Evolutionary conservation across 106 monocot genomes (phyloP), one percentile per base, ranked within the genome.

Genomic region (Dendrobium huoshanense): DNA sequence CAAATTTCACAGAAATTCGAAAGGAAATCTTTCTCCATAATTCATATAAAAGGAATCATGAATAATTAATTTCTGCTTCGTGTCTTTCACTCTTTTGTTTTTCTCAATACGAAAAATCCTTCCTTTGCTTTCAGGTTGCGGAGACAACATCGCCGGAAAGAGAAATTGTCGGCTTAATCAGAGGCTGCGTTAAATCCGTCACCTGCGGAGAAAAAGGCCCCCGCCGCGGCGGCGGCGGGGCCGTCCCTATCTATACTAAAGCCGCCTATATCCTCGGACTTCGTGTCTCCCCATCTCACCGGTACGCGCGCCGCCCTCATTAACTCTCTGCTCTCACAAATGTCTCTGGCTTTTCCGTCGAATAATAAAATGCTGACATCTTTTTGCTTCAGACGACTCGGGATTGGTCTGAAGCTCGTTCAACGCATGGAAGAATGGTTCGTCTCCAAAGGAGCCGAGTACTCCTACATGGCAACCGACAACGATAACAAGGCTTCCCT

Each of bases 401-500:
- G 94, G 4, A 79, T 95, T 17, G 94, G 85, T 8, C 7, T 84
- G 55, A 77, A 76, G 47, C 84, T 95, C 49, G 94, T 95, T 24
- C 42, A 17, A 13, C 11, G 45, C n/a, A 77, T 95, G 80, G 94
- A 95, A 80, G 76, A 82, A 40, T 95, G 94, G 94, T 95, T 95
- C 79, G 3, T 78, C 5, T 64, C 75, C 18, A 87, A 73, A 47
- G 92, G 86, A 1, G 92, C 88, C 11, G 94, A 95, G 80, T 95
- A 95, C 82, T 73, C 92, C 3, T 95, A 95, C 88, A 95, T 95
- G 92, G 94, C 94, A 4, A 95, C 94, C 3, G 92, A 90, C 48
- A 88, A 85, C 13, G 90, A 81, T 85, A 95, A 95, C 89, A 85
- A 84, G n/a, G 85, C 92, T 8, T 92, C 90, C 0, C 11, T 95